A percentile compares a stretch with the other conserved stretches of the same genome.
Conservation (phyloP, 1,284 basidiomycete species). For the Stygiomarasmius scandens region DNA sequence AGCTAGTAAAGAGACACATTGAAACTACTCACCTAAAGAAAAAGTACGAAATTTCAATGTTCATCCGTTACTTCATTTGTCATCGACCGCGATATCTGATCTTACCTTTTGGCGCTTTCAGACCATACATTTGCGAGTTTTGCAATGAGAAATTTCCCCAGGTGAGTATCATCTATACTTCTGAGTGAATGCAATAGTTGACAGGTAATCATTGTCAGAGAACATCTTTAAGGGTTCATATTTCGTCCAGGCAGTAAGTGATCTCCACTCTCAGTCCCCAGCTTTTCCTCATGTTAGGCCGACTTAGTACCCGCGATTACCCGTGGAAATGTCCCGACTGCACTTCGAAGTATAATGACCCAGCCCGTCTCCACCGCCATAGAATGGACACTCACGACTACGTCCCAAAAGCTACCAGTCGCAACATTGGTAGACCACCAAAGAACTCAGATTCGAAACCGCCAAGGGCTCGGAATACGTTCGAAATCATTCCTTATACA, state of each 20-base stretch:
- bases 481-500: neutral
- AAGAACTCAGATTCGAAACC: conserved; percentile 40
- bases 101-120: conserved; percentile 29
- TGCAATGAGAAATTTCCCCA: conserved; percentile 59
- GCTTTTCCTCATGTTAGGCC: conserved; percentile 1
- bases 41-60: conserved; percentile 47
- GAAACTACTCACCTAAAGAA: conserved; percentile 63
- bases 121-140: conserved; percentile 55
- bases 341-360: conserved; percentile 59
- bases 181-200: neutral
- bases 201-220: conserved; percentile 37
- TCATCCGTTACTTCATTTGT: too few species aligned
- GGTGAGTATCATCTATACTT: conserved; percentile 20
- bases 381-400: conserved; percentile 57
- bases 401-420: conserved; percentile 36
- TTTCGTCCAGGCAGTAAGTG: conserved; percentile 58
- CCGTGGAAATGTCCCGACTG: conserved; percentile 59
- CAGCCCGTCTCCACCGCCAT: conserved; percentile 63
- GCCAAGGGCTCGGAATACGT: conserved; percentile 11
- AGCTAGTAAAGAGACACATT: conserved; percentile 69
- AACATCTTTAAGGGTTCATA: conserved; percentile 61
- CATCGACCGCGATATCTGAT: conserved; percentile 10
- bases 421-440: conserved; percentile 32
- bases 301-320: conserved; percentile 51
- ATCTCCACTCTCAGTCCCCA: conserved; percentile 11